A percentile compares a stretch with the other conserved stretches of the same genome.
Evolutionary conservation across 495 filamentous ascomycete genomes (phyloP).

Genomic region (Elaphomyces granulatus): DNA sequence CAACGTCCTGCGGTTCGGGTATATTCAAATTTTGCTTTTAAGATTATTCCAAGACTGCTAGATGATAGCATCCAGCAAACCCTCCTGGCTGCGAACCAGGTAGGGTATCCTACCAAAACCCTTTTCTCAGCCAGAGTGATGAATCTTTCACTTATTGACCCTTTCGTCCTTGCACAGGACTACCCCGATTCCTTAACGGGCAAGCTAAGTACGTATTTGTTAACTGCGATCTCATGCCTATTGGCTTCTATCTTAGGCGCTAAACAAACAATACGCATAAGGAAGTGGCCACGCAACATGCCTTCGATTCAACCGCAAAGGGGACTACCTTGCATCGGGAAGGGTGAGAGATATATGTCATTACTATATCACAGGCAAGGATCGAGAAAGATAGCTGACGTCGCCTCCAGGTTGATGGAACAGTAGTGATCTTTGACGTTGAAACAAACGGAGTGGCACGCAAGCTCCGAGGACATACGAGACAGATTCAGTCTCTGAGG

Average conservation of each 20-base stretch:
- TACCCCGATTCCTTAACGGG: constrained; percentile 82
- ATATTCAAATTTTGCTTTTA: no score
- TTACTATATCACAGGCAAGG: no score
- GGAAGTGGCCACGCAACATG: constrained; percentile 51
- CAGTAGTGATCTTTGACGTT: constrained; percentile 88
- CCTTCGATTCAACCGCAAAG: constrained; percentile 83
- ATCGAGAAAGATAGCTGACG: constrained; percentile 4
- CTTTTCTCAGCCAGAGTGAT: constrained; percentile 23
- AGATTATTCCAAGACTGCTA: no score
- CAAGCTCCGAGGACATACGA: constrained; percentile 81
- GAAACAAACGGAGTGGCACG: constrained; percentile 92
- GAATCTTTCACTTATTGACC: constrained; percentile 70
- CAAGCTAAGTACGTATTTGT: constrained; percentile 64
- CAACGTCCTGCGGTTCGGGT: no score
- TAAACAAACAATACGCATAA: constrained; percentile 9
- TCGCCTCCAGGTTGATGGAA: constrained; percentile 56
- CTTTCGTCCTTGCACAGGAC: constrained; percentile 80
- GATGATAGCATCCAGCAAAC: constrained; percentile 16
- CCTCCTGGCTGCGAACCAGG: constrained; percentile 13
- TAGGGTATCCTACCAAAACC: neutral
- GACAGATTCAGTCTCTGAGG: constrained; percentile 76
- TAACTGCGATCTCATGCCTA: no score
- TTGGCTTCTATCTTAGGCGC: neutral
- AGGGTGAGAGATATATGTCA: constrained; percentile 45
- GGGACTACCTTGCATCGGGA: constrained; percentile 87